A percentile compares a stretch with the other conserved stretches of the same genome.
These are phyloP conservation scores for Monosporozyma aquatica DNA, from an alignment of 805 yeast genomes.

Conservation along the genomic window DNA sequence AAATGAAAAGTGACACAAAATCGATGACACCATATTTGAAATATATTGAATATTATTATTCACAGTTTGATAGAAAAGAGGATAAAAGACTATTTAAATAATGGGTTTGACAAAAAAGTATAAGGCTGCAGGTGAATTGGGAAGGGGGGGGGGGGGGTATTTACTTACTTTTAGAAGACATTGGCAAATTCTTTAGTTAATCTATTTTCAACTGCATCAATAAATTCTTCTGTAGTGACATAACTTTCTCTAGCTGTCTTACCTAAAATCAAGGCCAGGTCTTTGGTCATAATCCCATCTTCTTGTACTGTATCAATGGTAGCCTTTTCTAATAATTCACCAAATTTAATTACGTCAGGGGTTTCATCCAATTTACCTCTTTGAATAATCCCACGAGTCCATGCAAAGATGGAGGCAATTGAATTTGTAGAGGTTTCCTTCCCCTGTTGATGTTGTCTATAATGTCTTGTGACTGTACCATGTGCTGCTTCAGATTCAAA, in stretches of 20 bases:
- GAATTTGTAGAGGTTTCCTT: conserved; percentile 96
- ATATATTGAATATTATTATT: neutral
- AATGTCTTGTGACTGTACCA: conserved; percentile 96
- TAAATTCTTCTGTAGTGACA: conserved; percentile 87
- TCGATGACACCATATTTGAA: no score
- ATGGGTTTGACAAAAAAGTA: no score
- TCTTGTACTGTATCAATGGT: conserved; percentile 75
- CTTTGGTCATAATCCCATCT: conserved; percentile 92
- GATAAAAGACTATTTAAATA: no score
- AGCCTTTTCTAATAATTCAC: conserved; percentile 68
- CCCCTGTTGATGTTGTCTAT: conserved; percentile 91
- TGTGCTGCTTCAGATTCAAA: conserved; percentile 98
- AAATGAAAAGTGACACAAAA: no score
- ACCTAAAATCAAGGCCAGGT: conserved; percentile 83
- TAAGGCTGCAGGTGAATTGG: no score
- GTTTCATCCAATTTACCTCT: conserved; percentile 85
- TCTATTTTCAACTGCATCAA: conserved; percentile 69
- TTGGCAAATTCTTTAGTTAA: conserved; percentile 29
- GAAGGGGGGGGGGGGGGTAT: no score
- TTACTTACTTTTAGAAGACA: no score
- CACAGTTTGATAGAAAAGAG: neutral
- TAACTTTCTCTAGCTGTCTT: conserved; percentile 72
- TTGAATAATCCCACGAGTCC: conserved; percentile 90
- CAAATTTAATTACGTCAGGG: conserved; percentile 78
- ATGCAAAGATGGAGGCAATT: conserved; percentile 93